These are phyloP conservation scores for Chaetomiaceae sp. DNA, from an alignment of 2,329 filamentous ascomycete genomes.

Conservation along the genomic window DNA sequence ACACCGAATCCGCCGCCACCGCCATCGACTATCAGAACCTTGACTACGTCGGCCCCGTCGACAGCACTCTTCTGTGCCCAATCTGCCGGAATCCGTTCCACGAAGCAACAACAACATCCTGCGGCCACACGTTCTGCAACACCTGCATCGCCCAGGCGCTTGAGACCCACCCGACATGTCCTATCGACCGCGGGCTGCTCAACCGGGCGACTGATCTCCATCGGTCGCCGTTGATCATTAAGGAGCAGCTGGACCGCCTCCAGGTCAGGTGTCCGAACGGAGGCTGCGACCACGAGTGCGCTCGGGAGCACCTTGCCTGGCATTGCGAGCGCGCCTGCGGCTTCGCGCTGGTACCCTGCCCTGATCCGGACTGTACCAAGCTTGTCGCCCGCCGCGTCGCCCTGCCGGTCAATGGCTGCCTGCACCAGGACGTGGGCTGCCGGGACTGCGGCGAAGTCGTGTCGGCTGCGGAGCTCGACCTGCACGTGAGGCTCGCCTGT, in stretches of 20 bases:
- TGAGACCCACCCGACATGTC: constrained; percentile 42
- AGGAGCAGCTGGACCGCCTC: constrained; percentile 55
- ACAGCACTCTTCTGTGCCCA: constrained; percentile 33
- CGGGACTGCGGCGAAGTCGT: constrained; percentile 46
- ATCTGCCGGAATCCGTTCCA: constrained; percentile 55
- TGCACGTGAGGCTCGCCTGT: constrained; percentile 40
- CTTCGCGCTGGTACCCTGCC: constrained; percentile 51
- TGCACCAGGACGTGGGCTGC: constrained; percentile 48
- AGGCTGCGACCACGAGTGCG: constrained; percentile 46
- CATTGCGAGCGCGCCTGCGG: constrained; percentile 53
- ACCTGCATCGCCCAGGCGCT: constrained; percentile 46
- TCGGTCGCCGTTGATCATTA: constrained; percentile 38
- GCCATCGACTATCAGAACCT: constrained; percentile 30
- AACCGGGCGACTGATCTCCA: constrained; percentile 31
- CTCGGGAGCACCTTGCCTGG: constrained; percentile 48
- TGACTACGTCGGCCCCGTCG: constrained; percentile 29
- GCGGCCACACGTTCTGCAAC: constrained; percentile 61
- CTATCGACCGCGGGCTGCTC: constrained; percentile 49
- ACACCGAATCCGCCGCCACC: constrained; percentile 2
- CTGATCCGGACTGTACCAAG: constrained; percentile 46
- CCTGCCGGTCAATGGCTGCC: constrained; percentile 44
- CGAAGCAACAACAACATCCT: constrained; percentile 54
- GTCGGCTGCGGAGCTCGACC: constrained; percentile 42
- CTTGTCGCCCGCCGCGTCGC: constrained; percentile 45
- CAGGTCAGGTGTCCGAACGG: constrained; percentile 53